phyloP scores from a whole-genome alignment of 2,329 filamentous ascomycete species.

The Fusarium tupiense region DNA sequence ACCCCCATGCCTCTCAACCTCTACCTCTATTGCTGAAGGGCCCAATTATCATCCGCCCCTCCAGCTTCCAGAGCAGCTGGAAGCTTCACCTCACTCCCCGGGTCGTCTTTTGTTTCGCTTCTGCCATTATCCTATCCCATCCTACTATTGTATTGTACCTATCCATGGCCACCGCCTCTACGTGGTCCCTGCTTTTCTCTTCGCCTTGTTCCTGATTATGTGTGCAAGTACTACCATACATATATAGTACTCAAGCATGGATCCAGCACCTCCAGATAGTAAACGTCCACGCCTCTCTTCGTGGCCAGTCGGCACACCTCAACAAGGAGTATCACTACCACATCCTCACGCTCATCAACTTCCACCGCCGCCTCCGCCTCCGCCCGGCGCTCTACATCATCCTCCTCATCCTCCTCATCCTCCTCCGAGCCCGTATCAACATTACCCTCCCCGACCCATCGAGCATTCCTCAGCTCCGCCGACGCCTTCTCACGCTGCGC shows the following conservation, averaged over 20 bases:
- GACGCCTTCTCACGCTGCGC: conserved; percentile 44
- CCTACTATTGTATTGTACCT: conserved; percentile 24
- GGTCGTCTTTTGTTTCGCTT: conserved; percentile 42
- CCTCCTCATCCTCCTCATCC: conserved; percentile 41
- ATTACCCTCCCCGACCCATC: conserved; percentile 49
- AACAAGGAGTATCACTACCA: conserved; percentile 60
- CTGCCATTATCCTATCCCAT: conserved; percentile 34
- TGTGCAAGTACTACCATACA: conserved; percentile 49
- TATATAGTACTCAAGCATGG: conserved; percentile 63
- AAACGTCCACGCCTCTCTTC: conserved; percentile 67
- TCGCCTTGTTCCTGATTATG: conserved; percentile 51
- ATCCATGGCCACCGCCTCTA: conserved; percentile 50
- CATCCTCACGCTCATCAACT: conserved; percentile 46
- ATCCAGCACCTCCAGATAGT: conserved; percentile 65
- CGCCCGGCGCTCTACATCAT: conserved; percentile 44
- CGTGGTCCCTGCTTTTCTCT: conserved; percentile 51
- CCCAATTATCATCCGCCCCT: conserved; percentile 45
- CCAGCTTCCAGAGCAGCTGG: conserved; percentile 42
- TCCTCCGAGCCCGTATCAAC: conserved; percentile 53
- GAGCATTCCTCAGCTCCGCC: conserved; percentile 48
- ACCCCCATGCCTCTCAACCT: conserved; percentile 46
- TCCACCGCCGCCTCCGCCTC: conserved; percentile 44
- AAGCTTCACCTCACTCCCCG: conserved; percentile 44
- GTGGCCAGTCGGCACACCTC: conserved; percentile 60
- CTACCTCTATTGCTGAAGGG: conserved; percentile 44